Evolutionary conservation across 2,329 filamentous ascomycete species (phyloP).

Genomic region (Fusarium algeriense): DNA sequence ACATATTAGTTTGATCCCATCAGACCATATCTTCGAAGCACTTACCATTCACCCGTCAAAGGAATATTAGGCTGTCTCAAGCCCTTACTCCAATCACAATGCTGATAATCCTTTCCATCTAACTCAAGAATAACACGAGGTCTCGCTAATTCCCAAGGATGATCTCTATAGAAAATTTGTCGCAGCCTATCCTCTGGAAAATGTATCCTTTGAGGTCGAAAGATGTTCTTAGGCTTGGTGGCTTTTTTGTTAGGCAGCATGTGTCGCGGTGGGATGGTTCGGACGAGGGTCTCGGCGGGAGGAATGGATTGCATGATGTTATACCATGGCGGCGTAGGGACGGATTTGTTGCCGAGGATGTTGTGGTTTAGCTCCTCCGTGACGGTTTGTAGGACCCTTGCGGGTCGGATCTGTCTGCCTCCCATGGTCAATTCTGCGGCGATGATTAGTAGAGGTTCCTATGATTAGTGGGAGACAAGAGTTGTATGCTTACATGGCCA

Average conservation of each 20-base stretch:
- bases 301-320: constrained; percentile 65
- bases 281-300: constrained; percentile 69
- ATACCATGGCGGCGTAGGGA: constrained; percentile 62
- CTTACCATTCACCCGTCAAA: constrained; percentile 73
- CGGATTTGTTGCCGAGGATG: constrained; percentile 52
- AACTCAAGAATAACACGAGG: constrained; percentile 87
- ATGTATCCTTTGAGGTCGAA: constrained; percentile 79
- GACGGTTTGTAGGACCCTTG: constrained; percentile 62
- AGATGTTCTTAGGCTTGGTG: constrained; percentile 76
- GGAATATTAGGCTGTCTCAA: constrained; percentile 80
- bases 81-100: constrained; percentile 81
- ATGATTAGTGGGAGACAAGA: background rate
- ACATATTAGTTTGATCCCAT: constrained; percentile 28
- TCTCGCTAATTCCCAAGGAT: constrained; percentile 96
- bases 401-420: constrained; percentile 60
- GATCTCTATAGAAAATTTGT: constrained; percentile 87
- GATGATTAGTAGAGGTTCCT: constrained; percentile 5
- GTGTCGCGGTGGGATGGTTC: constrained; percentile 65
- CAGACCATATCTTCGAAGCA: background rate
- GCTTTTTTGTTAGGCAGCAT: constrained; percentile 56
- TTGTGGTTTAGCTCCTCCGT: constrained; percentile 58
- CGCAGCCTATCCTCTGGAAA: constrained; percentile 90
- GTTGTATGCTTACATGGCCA: constrained; percentile 21
- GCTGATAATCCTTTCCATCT: constrained; percentile 83
- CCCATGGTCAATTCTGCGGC: constrained; percentile 52